Percentiles rank a stretch among this genome's conserved stretches.
These are phyloP conservation scores for Trichosporon asahii DNA, from an alignment of 1,284 basidiomycete genomes.

Conservation along the genomic window DNA sequence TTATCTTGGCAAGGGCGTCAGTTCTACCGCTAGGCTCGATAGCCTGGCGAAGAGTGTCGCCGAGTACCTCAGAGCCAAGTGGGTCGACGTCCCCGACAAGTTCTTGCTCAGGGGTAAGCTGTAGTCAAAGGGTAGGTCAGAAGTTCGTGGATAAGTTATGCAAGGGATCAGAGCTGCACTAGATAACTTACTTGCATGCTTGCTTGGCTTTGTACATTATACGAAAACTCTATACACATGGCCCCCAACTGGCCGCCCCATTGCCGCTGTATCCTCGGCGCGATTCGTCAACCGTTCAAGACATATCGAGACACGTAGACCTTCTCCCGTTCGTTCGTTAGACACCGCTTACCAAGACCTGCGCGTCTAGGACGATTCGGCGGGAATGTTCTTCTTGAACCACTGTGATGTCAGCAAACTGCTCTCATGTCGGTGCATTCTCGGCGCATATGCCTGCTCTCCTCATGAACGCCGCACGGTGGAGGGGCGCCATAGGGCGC, in stretches of 20 bases:
- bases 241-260: too few species aligned
- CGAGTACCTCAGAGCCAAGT: constrained; percentile 20
- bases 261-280: too few species aligned
- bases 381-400: constrained; percentile 18
- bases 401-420: constrained; percentile 12
- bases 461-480: background rate
- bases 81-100: constrained; percentile 22
- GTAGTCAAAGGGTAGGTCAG: background rate
- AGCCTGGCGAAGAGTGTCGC: constrained; percentile 23
- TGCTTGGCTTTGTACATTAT: too few species aligned
- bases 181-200: too few species aligned
- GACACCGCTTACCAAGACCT: too few species aligned
- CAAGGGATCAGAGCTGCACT: too few species aligned
- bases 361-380: too few species aligned
- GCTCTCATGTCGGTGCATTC: background rate
- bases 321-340: too few species aligned
- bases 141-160: background rate
- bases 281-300: too few species aligned
- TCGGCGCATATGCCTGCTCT: background rate
- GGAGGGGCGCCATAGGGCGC: too few species aligned
- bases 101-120: constrained; percentile 23
- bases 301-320: too few species aligned
- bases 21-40: constrained; percentile 19
- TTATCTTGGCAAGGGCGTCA: constrained; percentile 35
- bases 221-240: too few species aligned